Percentiles rank a stretch among this genome's conserved stretches.
Evolutionary conservation across 192 early-diverging fungal species (phyloP).

Genomic region (Entophlyctis luteolus): DNA sequence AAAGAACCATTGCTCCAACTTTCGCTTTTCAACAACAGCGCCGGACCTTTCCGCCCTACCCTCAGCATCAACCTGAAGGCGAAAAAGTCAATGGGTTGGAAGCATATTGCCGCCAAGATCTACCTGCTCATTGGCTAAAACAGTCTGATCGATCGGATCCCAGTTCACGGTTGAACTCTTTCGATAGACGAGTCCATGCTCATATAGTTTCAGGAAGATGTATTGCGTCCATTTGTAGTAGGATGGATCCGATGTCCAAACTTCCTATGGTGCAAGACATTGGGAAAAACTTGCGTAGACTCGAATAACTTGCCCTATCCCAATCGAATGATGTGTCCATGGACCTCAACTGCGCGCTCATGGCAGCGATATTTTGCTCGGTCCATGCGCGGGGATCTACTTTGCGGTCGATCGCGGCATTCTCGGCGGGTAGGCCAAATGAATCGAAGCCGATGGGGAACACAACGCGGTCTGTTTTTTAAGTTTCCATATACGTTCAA

Average conservation of each 20-base stretch:
- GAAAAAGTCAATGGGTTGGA: background rate
- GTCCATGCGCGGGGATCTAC: conserved; percentile 84
- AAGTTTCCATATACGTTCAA: too few species aligned
- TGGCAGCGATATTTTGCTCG: conserved; percentile 67
- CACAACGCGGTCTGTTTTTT: conserved; percentile 30
- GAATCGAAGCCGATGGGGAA: conserved; percentile 98
- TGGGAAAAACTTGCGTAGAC: too few species aligned
- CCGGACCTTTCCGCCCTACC: conserved; percentile 89
- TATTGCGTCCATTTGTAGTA: conserved; percentile 96
- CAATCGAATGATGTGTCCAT: conserved; percentile 87
- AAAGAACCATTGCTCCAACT: conserved; percentile 91
- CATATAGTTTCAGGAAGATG: conserved; percentile 75
- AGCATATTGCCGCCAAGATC: background rate
- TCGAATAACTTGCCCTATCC: conserved; percentile 55
- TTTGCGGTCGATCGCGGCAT: conserved; percentile 83
- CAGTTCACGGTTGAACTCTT: conserved; percentile 91
- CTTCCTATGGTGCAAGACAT: conserved; percentile 50
- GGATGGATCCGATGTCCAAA: conserved; percentile 77
- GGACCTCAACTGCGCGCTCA: conserved; percentile 75
- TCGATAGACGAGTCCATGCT: conserved; percentile 77
- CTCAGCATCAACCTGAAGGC: conserved; percentile 68
- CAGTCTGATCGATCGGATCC: conserved; percentile 94
- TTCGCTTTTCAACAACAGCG: conserved; percentile 79
- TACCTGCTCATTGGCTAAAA: conserved; percentile 93
- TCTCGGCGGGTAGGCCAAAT: conserved; percentile 97